Percentiles rank a stretch among this genome's conserved stretches.
These are phyloP conservation scores for Grammothele lineata DNA, from an alignment of 768 basidiomycete genomes.

Conservation along the genomic window DNA sequence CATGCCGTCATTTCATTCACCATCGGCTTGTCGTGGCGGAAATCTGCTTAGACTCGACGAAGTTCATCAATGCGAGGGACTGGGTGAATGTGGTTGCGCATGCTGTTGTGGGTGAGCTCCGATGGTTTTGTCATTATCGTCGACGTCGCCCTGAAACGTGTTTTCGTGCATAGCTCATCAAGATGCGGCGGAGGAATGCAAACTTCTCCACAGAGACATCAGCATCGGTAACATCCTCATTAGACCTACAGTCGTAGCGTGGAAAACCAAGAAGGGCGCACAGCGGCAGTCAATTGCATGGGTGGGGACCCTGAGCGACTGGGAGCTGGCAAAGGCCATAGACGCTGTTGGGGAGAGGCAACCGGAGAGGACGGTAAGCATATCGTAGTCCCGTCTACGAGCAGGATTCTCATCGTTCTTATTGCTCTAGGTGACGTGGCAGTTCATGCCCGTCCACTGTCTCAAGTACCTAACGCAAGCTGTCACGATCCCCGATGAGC, in stretches of 20 bases:
- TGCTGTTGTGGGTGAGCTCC: neutral
- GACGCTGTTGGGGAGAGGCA: no score
- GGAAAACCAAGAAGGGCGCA: neutral
- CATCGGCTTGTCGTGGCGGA: conserved; percentile 8
- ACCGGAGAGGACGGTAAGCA: neutral
- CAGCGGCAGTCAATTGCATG: neutral
- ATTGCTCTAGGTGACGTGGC: conserved; percentile 1
- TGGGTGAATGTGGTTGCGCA: neutral
- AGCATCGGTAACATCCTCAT: conserved; percentile 4
- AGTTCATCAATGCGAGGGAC: conserved; percentile 1
- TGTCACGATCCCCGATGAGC: conserved; percentile 2
- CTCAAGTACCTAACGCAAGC: neutral
- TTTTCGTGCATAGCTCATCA: neutral
- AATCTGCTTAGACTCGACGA: neutral
- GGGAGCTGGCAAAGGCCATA: neutral
- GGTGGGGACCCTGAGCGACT: neutral
- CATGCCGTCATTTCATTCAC: neutral
- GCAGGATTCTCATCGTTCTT: neutral
- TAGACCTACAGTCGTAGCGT: neutral
- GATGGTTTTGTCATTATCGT: no score
- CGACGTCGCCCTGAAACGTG: no score
- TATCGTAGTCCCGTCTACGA: no score
- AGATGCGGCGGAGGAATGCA: neutral
- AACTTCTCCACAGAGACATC: neutral
- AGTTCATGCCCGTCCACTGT: conserved; percentile 1